phyloP scores from a whole-genome alignment of 192 early-diverging fungal genomes.

The Pecoramyces ruminantium region DNA sequence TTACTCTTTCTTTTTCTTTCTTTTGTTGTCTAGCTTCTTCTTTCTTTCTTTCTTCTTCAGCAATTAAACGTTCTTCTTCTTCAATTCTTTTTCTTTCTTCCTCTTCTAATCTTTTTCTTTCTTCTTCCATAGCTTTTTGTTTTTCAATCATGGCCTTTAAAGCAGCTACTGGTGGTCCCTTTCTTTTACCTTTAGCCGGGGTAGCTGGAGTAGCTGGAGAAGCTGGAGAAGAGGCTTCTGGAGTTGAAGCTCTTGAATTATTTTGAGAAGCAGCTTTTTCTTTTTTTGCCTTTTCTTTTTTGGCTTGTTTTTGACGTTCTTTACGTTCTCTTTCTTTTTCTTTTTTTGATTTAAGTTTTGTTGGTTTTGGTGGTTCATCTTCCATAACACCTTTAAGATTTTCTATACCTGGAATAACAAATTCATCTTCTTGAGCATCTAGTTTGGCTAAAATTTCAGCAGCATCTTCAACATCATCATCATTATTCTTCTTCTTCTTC shows the following conservation, averaged over 20 bases:
- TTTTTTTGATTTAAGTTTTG: slow-evolving; percentile 57
- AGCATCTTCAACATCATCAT: slow-evolving; percentile 28
- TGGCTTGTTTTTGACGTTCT: slow-evolving; percentile 20
- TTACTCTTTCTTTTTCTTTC: slow-evolving; percentile 63
- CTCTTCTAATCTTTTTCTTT: slow-evolving; percentile 31
- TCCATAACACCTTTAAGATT: background rate
- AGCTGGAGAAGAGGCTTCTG: background rate
- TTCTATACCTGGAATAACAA: slow-evolving; percentile 8
- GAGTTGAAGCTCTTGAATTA: slow-evolving; percentile 10
- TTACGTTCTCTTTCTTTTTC: slow-evolving; percentile 76
- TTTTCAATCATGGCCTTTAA: slow-evolving; percentile 49
- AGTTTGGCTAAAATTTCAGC: slow-evolving; percentile 22
- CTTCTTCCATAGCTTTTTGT: slow-evolving; percentile 60
- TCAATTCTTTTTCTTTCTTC: slow-evolving; percentile 46
- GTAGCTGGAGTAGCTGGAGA: background rate
- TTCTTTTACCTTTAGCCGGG: slow-evolving; percentile 7
- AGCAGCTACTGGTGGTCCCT: slow-evolving; percentile 8
- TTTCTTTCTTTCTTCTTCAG: slow-evolving; percentile 57
- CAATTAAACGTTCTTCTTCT: slow-evolving; percentile 49
- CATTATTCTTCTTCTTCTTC: slow-evolving; percentile 14
- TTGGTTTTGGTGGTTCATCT: slow-evolving; percentile 1
- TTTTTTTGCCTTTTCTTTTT: slow-evolving; percentile 29
- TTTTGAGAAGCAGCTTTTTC: slow-evolving; percentile 16
- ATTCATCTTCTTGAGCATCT: slow-evolving; percentile 15
- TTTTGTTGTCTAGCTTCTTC: slow-evolving; percentile 61